phyloP scores from a whole-genome alignment of 2,329 filamentous ascomycete species.

The Ophiosphaerella herpotricha region DNA sequence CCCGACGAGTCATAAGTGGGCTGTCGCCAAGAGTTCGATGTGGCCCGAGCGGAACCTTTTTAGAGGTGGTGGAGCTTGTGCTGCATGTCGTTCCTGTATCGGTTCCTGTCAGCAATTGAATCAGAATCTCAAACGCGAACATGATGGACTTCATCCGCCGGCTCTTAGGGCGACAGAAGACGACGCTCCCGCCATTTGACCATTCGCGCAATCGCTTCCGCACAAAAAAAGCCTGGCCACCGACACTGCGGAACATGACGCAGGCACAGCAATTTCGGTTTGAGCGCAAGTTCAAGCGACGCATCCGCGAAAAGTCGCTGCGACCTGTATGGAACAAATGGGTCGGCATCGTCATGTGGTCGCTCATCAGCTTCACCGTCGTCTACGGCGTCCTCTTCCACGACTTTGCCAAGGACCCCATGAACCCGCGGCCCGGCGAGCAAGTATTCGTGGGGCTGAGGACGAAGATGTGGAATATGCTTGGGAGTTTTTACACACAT shows the following conservation, averaged over 20 bases:
- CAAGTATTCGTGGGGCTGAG: conserved; percentile 37
- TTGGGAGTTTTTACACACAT: conserved; percentile 38
- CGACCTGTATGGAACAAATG: conserved; percentile 68
- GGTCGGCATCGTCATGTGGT: conserved; percentile 66
- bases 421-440: conserved; percentile 38
- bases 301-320: conserved; percentile 65
- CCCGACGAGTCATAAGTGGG: conserved; percentile 20
- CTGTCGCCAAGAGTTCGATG: conserved; percentile 19
- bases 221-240: conserved; percentile 76
- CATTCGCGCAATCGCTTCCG: conserved; percentile 63
- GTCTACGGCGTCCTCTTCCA: conserved; percentile 65
- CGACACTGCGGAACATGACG: conserved; percentile 72
- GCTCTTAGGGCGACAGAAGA: conserved; percentile 52
- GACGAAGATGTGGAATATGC: conserved; percentile 28
- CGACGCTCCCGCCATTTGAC: conserved; percentile 41
- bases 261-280: conserved; percentile 76
- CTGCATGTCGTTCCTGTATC: no score
- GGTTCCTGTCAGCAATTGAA: no score
- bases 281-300: conserved; percentile 77
- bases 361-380: conserved; percentile 54
- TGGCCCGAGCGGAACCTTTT: conserved; percentile 11
- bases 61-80: conserved; percentile 7
- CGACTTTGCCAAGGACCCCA: conserved; percentile 53
- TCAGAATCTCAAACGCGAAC: conserved; percentile 4
- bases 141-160: conserved; percentile 52